Base-by-base conservation (phyloP, 1,284 basidiomycete genomes). In the Pseudozyma tsukubaensis region DNA sequence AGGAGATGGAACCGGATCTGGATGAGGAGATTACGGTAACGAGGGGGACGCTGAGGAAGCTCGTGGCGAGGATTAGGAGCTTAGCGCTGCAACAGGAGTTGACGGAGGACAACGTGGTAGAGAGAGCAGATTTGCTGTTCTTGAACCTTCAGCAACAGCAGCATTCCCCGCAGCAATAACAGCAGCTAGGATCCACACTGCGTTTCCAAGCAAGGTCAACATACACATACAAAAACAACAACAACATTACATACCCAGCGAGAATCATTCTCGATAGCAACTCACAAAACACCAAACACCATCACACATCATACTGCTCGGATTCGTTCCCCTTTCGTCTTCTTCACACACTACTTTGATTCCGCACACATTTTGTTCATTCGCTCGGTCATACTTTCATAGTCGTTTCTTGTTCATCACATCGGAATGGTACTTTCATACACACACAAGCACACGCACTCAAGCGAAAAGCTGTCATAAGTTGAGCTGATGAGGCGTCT, bases 31-130 rank as follows among this genome's bases (percentile, higher is more conserved):
- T 83, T 19, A 67, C 56, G 5, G 54, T 83, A 10, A 72, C 78
- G 29, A 63, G 77, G 10, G 51, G 54, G 40, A 72, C 53, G 39
- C 57, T 83, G 37, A 61, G 77, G 9, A 63, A 72, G 10, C 72
- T 83, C 16, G 73, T 81, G n/a, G 66, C 59, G 5, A 73, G 78
- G 40, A 66, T 81, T 16, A 53, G 72, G 34, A 48, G 58, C 35
- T 55, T 76, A 43, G 68, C 78, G 7, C 48, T 80, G 49, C 67
- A 77, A 50, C 70, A 74, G 36, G 78, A 79, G 59, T 59, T 81
- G 36, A 79, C 72, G 35, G 78, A 78, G 48, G 71, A 68, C n/a
- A 81, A 79, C 34, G 72, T 78, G 29, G 58, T 75, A 6, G 69
- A 76, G 56, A 61, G 71, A 21, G 78, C 78, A n/a, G 76, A 81